Conservation (phyloP, 140 eudicot species). For the Senecio squalidus region DNA sequence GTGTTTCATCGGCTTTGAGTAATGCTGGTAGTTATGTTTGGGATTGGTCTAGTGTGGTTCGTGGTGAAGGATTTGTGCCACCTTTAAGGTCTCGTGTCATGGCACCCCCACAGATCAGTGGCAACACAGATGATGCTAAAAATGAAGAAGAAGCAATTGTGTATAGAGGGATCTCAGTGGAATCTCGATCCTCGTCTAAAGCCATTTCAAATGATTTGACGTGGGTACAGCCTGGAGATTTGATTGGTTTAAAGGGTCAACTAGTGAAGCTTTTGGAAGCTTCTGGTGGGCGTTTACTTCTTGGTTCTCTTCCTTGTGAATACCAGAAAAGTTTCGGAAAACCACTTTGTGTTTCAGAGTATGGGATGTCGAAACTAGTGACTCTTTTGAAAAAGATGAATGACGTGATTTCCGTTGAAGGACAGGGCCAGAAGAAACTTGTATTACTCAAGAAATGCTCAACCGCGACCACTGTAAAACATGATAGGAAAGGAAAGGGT, state of each 20-base stretch:
- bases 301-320: slow-evolving; percentile 64
- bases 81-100: slow-evolving; percentile 24
- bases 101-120: slow-evolving; percentile 13
- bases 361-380: slow-evolving; percentile 56
- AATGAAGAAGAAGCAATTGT: slow-evolving; percentile 76
- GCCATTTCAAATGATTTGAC: slow-evolving; percentile 29
- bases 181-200: slow-evolving; percentile 40
- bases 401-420: slow-evolving; percentile 58
- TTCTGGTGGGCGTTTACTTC: slow-evolving; percentile 60
- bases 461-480: slow-evolving; percentile 26
- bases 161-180: slow-evolving; percentile 60
- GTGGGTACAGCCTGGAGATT: slow-evolving; percentile 90
- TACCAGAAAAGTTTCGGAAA: slow-evolving; percentile 74
- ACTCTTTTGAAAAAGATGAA: slow-evolving; percentile 61
- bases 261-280: slow-evolving; percentile 67
- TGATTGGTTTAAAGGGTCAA: slow-evolving; percentile 71
- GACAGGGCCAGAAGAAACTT: slow-evolving; percentile 52
- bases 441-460: slow-evolving; percentile 49
- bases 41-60: slow-evolving; percentile 90
- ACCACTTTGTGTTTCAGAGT: slow-evolving; percentile 72
- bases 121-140: slow-evolving; percentile 38
- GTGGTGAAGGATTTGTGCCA: slow-evolving; percentile 83
- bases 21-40: slow-evolving; percentile 87
- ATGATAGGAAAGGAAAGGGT: slow-evolving; percentile 50
- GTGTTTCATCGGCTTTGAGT: slow-evolving; percentile 73